Evolutionary conservation across 768 basidiomycete genomes (phyloP), one percentile per base, ranked within the genome.

Genomic region (Auriscalpium orientale): DNA sequence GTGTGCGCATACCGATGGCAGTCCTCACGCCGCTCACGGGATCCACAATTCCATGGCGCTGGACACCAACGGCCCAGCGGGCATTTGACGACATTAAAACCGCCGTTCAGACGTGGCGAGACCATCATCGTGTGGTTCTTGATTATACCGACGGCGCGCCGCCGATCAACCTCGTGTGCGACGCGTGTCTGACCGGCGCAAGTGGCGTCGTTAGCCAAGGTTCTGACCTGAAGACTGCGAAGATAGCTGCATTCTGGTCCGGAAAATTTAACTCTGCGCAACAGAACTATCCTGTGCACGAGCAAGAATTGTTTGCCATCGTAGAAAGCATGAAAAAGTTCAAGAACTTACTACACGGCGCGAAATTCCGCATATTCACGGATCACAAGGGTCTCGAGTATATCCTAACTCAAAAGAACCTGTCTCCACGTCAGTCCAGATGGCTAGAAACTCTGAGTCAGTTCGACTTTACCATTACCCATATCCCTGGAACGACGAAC

Each of bases 291-390:
- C 40, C 36, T 4, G 62, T 62, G 12, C 64, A 60, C 44, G 66
- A 70, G 38, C 49, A 49, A 1, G 62, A 66, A 33, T 18, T 53
- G 8, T 49, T 71, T 15, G 68, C 67, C 1, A 69, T 71, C 0
- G 63, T 79, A 0, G 73, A 77, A 46, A 65, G 72, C 0, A 56
- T 78, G 52, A 72, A 70, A 45, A 69, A 69, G 57, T 56, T 67
- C 67, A 13, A 60, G 57, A 12, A 60, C 37, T 49, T 65, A 35
- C 62, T 71, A 8, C 49, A 55, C 3, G 70, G 70, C 0, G 37
- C 49, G 9, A 34, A 55, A 0, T 70, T 72, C 49, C 38, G 49
- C 1, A 56, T 65, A 12, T 59, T 58, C 15, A 69, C 70, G 0
- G 71, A 72, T 53, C 71, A 72, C 38, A 62, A 66, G 38, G 63